phyloP scores from a whole-genome alignment of 768 basidiomycete genomes.

The Gymnopilus dilepis region DNA sequence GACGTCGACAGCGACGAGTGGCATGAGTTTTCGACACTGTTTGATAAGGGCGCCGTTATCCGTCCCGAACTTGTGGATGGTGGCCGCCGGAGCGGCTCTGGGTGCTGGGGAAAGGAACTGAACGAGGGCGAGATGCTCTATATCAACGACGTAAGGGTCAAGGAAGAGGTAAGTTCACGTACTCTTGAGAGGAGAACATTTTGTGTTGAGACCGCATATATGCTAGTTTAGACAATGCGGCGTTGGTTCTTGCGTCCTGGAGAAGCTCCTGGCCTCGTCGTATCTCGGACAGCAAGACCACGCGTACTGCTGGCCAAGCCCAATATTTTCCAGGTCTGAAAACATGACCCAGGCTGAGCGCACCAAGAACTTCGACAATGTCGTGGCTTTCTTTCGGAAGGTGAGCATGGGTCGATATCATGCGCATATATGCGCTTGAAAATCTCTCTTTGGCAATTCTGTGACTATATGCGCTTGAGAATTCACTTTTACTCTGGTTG shows the following conservation, averaged over 20 bases:
- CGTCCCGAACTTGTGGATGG: conserved; percentile 5
- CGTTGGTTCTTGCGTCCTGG: conserved; percentile 8
- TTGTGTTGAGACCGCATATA: background rate
- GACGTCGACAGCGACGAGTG: conserved; percentile 38
- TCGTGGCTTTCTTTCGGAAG: background rate
- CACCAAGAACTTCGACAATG: background rate
- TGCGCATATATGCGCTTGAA: no score
- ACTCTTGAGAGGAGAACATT: background rate
- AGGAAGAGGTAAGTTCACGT: background rate
- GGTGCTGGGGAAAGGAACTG: conserved; percentile 16
- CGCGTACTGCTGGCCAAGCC: conserved; percentile 12
- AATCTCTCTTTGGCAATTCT: no score
- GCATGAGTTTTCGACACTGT: conserved; percentile 30
- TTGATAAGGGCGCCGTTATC: conserved; percentile 27
- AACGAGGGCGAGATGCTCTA: conserved; percentile 9
- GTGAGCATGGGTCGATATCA: no score
- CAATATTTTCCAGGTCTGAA: background rate
- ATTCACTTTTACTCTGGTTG: no score
- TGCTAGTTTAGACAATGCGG: conserved; percentile 6
- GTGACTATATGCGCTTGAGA: no score
- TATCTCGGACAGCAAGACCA: background rate
- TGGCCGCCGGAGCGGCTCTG: conserved; percentile 9
- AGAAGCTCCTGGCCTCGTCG: background rate
- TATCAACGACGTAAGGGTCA: conserved; percentile 3
- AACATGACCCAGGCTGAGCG: background rate